Base-by-base conservation (phyloP, 345 rosid genomes). In the Populus tremula region DNA sequence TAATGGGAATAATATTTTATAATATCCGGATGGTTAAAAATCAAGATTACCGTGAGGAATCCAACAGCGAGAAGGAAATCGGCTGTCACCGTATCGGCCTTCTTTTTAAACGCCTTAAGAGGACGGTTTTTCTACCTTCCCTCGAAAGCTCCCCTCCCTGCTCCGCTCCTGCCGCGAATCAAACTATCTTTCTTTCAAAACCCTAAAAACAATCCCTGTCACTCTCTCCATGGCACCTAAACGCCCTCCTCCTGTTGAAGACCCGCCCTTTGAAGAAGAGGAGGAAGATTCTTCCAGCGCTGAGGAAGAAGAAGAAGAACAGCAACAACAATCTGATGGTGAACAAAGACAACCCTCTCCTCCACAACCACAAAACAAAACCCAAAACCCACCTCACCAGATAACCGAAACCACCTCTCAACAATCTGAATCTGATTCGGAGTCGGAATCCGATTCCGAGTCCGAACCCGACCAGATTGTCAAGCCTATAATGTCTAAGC, bases 221-320 rank as follows among this genome's bases (percentile, higher is more conserved):
- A 8, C 13, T 41, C 39, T 8, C 10, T 13, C 65, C 14, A 82
- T 86, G 89, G 79, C 87, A 13, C 86, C 85, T 1, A 86, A 82
- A 49, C 79, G 82, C 0, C 31, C 72, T 2, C 56, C 79, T 61
- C 86, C 84, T 8, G 67, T 76, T 31, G 87, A 82, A 39, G 41
- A 78, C 1, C 85, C 84, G 12, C 89, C 81, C 1, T 59, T 74
- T 1, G 74, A 64, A 1, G 87, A 84, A 14, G 84, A 77, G n/a
- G 80, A 82, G 11, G 35, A 29, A 13, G 20, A 69, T 2, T 49
- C 74, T 38, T 41, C 45, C 13, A 62, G 79, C 1, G 87, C 79
- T 62, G 85, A 82, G 9, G 87, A 75, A 31, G 78, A 82, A 20
- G 80, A 70, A 18, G 80, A 70, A 6, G 84, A 84, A 16, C 84